Percentiles rank a stretch among this genome's conserved stretches.
These are phyloP conservation scores for Calvatia gigantea DNA, from an alignment of 768 basidiomycete genomes.

Conservation along the genomic window DNA sequence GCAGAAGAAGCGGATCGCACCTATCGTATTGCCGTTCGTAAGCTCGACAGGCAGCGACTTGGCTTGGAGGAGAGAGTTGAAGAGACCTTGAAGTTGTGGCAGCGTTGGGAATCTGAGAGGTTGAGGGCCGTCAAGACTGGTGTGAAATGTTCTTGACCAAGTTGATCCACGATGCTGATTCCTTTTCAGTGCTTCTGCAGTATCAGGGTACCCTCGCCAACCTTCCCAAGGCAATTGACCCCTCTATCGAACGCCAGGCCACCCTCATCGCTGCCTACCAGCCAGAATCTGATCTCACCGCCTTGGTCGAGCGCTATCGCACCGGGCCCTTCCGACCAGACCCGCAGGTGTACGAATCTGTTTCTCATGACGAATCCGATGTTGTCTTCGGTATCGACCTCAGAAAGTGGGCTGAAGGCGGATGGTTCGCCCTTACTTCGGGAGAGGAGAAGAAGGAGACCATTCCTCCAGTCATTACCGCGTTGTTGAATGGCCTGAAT, in stretches of 20 bases:
- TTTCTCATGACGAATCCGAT: slow-evolving; percentile 79
- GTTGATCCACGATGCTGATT: background rate
- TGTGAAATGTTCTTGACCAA: slow-evolving; percentile 19
- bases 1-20: slow-evolving; percentile 77
- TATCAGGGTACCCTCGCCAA: slow-evolving; percentile 80
- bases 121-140: slow-evolving; percentile 84
- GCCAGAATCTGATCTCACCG: slow-evolving; percentile 82
- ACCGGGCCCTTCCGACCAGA: slow-evolving; percentile 90
- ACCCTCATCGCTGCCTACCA: slow-evolving; percentile 82
- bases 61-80: slow-evolving; percentile 85
- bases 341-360: slow-evolving; percentile 83
- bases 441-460: slow-evolving; percentile 57
- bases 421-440: slow-evolving; percentile 56
- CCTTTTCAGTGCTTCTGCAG: slow-evolving; percentile 65
- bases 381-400: slow-evolving; percentile 91
- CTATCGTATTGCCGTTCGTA: slow-evolving; percentile 78
- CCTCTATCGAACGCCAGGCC: slow-evolving; percentile 63
- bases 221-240: slow-evolving; percentile 63
- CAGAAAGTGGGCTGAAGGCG: slow-evolving; percentile 86
- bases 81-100: slow-evolving; percentile 73
- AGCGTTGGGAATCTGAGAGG: slow-evolving; percentile 84
- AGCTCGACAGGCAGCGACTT: slow-evolving; percentile 81
- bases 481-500: slow-evolving; percentile 59
- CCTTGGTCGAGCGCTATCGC: slow-evolving; percentile 88
- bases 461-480: slow-evolving; percentile 71